Percentiles rank a stretch among this genome's conserved stretches.
Conservation (phyloP, 2,329 filamentous ascomycete species). For the Talaromyces sp. region DNA sequence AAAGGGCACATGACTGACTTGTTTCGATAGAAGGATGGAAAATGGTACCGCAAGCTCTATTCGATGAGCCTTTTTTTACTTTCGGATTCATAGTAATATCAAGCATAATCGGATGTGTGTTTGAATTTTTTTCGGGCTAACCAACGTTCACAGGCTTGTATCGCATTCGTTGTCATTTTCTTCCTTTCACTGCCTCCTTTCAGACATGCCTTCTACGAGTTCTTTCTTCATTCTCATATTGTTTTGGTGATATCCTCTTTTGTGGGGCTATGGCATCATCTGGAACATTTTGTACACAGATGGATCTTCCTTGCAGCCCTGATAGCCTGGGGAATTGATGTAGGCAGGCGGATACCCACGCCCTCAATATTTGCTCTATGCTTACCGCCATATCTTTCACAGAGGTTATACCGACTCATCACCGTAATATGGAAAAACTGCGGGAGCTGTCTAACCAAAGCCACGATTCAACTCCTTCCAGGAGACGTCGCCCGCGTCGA, state of each 20-base stretch:
- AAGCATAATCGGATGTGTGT: not conserved
- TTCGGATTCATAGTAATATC: conserved; percentile 7
- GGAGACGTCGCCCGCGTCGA: conserved; percentile 62
- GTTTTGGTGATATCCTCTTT: conserved; percentile 63
- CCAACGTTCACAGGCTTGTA: not conserved
- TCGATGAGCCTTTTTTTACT: conserved; percentile 3
- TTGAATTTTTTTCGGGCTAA: not conserved
- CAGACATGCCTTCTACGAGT: conserved; percentile 94
- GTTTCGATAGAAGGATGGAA: conserved; percentile 6
- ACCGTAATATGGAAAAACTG: conserved; percentile 7
- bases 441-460: conserved; percentile 50
- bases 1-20: not conserved
- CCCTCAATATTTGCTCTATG: not conserved
- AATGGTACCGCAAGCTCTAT: not conserved
- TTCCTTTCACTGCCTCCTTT: conserved; percentile 33
- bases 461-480: conserved; percentile 57
- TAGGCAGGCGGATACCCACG: conserved; percentile 6
- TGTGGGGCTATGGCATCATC: conserved; percentile 69
- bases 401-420: conserved; percentile 7
- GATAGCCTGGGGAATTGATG: conserved; percentile 64
- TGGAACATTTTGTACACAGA: conserved; percentile 5
- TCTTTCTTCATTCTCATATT: conserved; percentile 84
- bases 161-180: conserved; percentile 4
- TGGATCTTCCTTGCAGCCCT: conserved; percentile 59
- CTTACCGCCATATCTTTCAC: not conserved